Percentiles rank a stretch among this genome's conserved stretches.
Evolutionary conservation across 306 rosid genomes (phyloP).

Genomic region (Arachis stenosperma): DNA sequence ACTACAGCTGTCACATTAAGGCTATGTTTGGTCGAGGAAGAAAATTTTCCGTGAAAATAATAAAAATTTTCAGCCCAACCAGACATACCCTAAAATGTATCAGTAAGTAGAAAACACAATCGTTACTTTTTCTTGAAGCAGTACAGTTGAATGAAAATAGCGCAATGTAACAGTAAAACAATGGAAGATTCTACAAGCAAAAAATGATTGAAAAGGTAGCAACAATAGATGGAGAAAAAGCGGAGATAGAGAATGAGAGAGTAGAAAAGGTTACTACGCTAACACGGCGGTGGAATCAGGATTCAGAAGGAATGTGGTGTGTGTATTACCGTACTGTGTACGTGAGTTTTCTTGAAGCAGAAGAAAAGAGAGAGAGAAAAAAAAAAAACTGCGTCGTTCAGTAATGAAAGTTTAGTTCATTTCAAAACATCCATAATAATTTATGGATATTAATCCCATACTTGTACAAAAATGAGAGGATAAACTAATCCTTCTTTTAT

Average conservation of each 20-base stretch:
- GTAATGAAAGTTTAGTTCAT: too few relatives aligned
- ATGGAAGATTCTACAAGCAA: too few relatives aligned
- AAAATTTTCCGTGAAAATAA: too few relatives aligned
- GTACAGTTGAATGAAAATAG: not conserved
- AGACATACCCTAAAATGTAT: not conserved
- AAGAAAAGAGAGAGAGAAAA: not conserved
- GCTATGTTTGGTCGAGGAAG: too few relatives aligned
- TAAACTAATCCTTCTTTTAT: too few relatives aligned
- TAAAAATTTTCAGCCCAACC: too few relatives aligned
- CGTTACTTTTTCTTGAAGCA: not conserved
- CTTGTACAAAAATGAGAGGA: too few relatives aligned
- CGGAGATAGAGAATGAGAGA: not conserved
- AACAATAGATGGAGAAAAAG: not conserved
- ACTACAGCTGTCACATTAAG: not conserved
- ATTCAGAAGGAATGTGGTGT: not conserved
- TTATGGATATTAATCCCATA: too few relatives aligned
- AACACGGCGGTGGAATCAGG: not conserved
- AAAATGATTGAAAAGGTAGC: too few relatives aligned
- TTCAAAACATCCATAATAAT: too few relatives aligned
- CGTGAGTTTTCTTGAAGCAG: not conserved
- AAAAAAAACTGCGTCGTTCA: too few relatives aligned
- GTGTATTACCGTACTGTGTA: not conserved
- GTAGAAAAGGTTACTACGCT: not conserved
- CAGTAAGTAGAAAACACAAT: not conserved
- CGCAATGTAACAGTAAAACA: not conserved